Percentiles rank a stretch among this genome's conserved stretches.
These are phyloP conservation scores for Diutina catenulata DNA, from an alignment of 1,139 yeast genomes.

Conservation along the genomic window DNA sequence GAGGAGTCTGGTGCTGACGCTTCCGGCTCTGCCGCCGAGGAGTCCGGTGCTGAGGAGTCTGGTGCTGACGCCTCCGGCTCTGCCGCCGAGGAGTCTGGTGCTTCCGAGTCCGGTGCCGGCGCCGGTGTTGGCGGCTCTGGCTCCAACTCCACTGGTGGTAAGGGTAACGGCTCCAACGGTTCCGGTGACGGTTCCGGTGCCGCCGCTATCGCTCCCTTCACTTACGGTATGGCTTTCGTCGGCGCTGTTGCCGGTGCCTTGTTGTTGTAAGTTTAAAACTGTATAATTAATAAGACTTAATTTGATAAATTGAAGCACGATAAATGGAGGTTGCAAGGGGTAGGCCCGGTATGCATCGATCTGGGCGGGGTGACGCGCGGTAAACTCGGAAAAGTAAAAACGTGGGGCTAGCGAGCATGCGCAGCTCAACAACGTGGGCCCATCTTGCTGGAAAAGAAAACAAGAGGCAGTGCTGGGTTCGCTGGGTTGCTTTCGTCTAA, in stretches of 20 bases:
- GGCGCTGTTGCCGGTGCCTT: conserved; percentile 5
- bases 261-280: conserved; percentile 3
- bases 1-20: background rate
- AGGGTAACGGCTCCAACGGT: background rate
- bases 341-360: too few relatives aligned
- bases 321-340: too few relatives aligned
- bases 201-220: background rate
- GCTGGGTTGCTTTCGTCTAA: too few relatives aligned
- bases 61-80: conserved; percentile 1
- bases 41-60: background rate
- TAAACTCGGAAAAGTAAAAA: too few relatives aligned
- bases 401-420: too few relatives aligned
- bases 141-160: too few relatives aligned
- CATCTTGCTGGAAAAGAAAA: too few relatives aligned
- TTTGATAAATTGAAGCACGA: too few relatives aligned
- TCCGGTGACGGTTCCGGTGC: background rate
- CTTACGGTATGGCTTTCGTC: conserved; percentile 2
- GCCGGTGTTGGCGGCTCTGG: background rate
- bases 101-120: background rate
- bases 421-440: too few relatives aligned
- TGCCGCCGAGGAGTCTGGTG: background rate
- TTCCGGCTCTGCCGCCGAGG: conserved; percentile 1
- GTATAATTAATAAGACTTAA: too few relatives aligned
- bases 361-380: too few relatives aligned
- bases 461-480: too few relatives aligned